These are phyloP conservation scores for Saccharomyces hybrid DNA, from an alignment of 1,139 yeast genomes.

Conservation along the genomic window DNA sequence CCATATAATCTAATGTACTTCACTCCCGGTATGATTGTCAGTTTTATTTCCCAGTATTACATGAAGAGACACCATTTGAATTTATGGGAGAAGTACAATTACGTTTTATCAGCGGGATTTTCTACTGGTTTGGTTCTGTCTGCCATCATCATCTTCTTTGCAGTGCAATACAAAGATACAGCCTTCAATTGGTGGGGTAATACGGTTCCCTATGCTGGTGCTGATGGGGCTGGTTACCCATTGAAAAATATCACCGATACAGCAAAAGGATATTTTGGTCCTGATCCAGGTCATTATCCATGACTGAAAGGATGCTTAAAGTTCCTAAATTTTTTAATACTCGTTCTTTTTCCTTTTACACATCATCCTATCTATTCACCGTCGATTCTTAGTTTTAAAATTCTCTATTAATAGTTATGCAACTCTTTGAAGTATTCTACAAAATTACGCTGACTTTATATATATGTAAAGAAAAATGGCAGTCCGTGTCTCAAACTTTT, in stretches of 20 bases:
- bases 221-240: conserved; percentile 34
- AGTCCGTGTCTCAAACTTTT: no score
- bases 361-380: no score
- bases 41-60: conserved; percentile 46
- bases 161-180: conserved; percentile 42
- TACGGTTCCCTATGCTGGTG: conserved; percentile 37
- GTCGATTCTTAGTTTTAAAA: no score
- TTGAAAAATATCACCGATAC: conserved; percentile 26
- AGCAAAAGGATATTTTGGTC: conserved; percentile 43
- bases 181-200: conserved; percentile 56
- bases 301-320: conserved; percentile 7
- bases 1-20: conserved; percentile 52
- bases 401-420: no score
- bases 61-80: conserved; percentile 42
- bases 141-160: conserved; percentile 48
- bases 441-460: no score
- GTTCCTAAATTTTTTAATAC: neutral
- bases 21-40: conserved; percentile 44
- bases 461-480: no score
- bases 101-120: conserved; percentile 50
- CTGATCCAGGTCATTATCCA: conserved; percentile 37
- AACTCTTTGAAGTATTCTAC: no score
- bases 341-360: neutral
- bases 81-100: conserved; percentile 64
- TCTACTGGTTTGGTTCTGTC: conserved; percentile 55